A percentile compares a stretch with the other conserved stretches of the same genome.
Evolutionary conservation across 768 basidiomycete species (phyloP).

Genomic region (Tulasnella sp.): DNA sequence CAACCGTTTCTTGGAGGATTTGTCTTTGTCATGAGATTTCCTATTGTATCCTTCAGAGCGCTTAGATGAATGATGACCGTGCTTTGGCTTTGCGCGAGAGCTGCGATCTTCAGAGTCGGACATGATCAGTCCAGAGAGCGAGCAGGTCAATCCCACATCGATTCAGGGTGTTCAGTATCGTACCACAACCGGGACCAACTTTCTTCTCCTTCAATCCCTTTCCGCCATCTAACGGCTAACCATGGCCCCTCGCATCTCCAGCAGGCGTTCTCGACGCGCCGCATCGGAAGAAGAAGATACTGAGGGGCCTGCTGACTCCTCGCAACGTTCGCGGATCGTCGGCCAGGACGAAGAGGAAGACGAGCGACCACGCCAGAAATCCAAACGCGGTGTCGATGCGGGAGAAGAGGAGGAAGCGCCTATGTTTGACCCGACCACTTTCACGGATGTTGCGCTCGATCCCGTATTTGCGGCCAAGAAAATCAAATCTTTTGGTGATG

Average conservation of each 20-base stretch:
- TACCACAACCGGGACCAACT: neutral
- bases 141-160: neutral
- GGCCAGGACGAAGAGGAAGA: slow-evolving; percentile 35
- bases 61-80: slow-evolving; percentile 14
- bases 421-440: slow-evolving; percentile 48
- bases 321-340: neutral
- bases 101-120: slow-evolving; percentile 7
- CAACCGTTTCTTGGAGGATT: neutral
- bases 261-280: neutral
- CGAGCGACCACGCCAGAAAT: slow-evolving; percentile 20
- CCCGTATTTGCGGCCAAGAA: slow-evolving; percentile 32
- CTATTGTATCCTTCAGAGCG: slow-evolving; percentile 18
- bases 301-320: neutral
- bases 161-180: slow-evolving; percentile 5
- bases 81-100: neutral
- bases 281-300: neutral
- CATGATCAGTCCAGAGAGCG: neutral
- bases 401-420: slow-evolving; percentile 32
- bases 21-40: slow-evolving; percentile 18
- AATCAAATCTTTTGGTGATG: slow-evolving; percentile 9
- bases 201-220: neutral
- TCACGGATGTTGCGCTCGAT: slow-evolving; percentile 55
- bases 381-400: slow-evolving; percentile 20
- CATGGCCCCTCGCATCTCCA: neutral
- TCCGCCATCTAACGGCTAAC: neutral